These are phyloP conservation scores for Dothideomycetidae sp. DNA, from an alignment of 2,329 filamentous ascomycete species.

Conservation along the genomic window DNA sequence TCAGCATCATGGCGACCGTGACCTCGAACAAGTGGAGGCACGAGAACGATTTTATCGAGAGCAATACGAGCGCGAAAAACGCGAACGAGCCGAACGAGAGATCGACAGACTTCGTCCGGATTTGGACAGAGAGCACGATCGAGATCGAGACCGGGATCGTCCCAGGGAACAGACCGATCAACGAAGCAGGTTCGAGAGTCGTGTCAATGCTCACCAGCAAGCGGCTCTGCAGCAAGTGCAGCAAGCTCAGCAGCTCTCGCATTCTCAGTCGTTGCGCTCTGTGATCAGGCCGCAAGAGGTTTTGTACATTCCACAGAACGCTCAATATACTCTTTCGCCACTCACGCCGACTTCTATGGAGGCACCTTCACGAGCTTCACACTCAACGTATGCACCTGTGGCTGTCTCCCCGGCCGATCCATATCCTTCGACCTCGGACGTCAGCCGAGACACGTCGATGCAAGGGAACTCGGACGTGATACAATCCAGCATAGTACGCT, in stretches of 20 bases:
- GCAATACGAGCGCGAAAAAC: constrained; percentile 5
- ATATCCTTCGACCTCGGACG: constrained; percentile 3
- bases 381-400: background rate
- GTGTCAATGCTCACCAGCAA: background rate
- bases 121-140: constrained; percentile 1
- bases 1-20: background rate
- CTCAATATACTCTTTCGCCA: background rate
- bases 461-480: background rate
- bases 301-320: background rate
- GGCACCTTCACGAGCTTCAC: background rate
- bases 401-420: constrained; percentile 6
- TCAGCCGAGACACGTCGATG: background rate
- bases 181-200: background rate
- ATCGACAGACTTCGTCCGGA: constrained; percentile 1
- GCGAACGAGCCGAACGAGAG: background rate
- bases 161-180: background rate
- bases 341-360: background rate
- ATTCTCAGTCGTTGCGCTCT: background rate
- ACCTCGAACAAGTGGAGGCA: background rate
- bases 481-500: constrained; percentile 5
- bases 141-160: constrained; percentile 2
- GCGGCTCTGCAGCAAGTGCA: background rate
- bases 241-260: background rate
- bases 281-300: constrained; percentile 1
- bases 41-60: constrained; percentile 3